A percentile compares a stretch with the other conserved stretches of the same genome.
Conservation (phyloP, 371 early-diverging fungal species). For the Mortierella sp. region DNA sequence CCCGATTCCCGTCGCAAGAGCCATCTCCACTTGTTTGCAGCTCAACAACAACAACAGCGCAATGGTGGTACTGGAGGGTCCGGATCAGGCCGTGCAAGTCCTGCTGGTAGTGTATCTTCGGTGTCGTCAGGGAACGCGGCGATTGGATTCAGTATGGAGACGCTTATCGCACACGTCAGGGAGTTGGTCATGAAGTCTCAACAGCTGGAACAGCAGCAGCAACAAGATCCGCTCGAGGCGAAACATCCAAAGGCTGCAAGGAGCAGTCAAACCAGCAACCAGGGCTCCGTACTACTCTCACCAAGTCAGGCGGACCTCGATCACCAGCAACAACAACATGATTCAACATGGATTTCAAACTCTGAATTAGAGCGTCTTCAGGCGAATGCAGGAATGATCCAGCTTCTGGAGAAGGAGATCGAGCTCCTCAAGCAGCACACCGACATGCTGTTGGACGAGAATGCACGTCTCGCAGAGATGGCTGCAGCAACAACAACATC, state of each 20-base stretch:
- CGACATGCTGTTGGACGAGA: conserved; percentile 53
- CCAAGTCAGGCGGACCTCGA: background rate
- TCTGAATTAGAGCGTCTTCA: conserved; percentile 50
- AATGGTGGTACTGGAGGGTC: background rate
- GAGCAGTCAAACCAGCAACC: conserved; percentile 10
- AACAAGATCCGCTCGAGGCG: conserved; percentile 24
- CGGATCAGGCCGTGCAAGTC: conserved; percentile 19
- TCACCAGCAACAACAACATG: background rate
- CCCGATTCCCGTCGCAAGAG: conserved; percentile 41
- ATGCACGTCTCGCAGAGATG: conserved; percentile 45
- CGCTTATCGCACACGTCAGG: conserved; percentile 38
- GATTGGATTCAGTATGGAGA: conserved; percentile 50
- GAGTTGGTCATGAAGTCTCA: conserved; percentile 30
- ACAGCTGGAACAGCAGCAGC: conserved; percentile 25
- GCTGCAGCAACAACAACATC: conserved; percentile 36
- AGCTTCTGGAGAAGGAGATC: conserved; percentile 44
- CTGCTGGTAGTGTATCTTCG: conserved; percentile 25
- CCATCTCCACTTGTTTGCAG: conserved; percentile 25
- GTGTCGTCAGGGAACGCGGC: background rate
- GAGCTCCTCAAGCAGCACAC: conserved; percentile 55
- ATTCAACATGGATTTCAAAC: conserved; percentile 36
- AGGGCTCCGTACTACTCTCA: background rate
- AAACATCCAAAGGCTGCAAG: conserved; percentile 14
- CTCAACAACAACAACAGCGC: conserved; percentile 41
- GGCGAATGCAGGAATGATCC: conserved; percentile 41